Base-by-base conservation (phyloP, 2,329 filamentous ascomycete species). In the Aspergillus sp. region DNA sequence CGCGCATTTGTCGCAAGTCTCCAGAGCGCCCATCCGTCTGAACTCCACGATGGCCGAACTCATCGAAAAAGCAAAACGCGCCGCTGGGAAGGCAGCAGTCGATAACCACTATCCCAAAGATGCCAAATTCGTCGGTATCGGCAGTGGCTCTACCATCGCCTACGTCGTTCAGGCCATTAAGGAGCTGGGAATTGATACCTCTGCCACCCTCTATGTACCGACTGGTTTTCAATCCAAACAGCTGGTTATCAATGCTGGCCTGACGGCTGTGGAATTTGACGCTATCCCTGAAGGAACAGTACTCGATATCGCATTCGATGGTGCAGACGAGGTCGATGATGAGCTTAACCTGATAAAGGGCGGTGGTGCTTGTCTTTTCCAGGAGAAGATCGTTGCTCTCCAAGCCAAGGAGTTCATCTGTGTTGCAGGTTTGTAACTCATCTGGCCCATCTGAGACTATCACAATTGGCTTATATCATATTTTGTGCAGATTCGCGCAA, bases 321-420 rank as follows among this genome's bases (percentile, higher is more conserved):
- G 95, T 54, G 95, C 95, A 4, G 95, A 99, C 73, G 95, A 99
- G 79, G 92, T 99, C 33, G 95, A 99, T 72, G 87, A 91, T 47
- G 90, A 96, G 52, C 79, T 99, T 59, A 99, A 98, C 77, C 91
- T 93, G 71, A 98, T 99, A 80, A 98, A 98, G 80, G 95, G 95
- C 54, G 95, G 95, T 50, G 95, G 95, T 58, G 95, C 92, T n/a
- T 99, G 95, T 76, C 79, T 98, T 56, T 96, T 96, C 79, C 95
- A 98, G 76, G 95, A 99, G 79, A 99, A 99, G 80, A 82, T 99
- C 37, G 93, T 99, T 4, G 93, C 93, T 5, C 86, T 91, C 59
- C 85, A 89, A 50, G 89, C 91, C 3, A 89, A 86, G 75, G 90
- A 90, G 71, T 96, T 97, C 70, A 83, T 97, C 61, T 93, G 90